Evolutionary conservation across 2,329 filamentous ascomycete species (phyloP).

Genomic region (Alternaria longipes): DNA sequence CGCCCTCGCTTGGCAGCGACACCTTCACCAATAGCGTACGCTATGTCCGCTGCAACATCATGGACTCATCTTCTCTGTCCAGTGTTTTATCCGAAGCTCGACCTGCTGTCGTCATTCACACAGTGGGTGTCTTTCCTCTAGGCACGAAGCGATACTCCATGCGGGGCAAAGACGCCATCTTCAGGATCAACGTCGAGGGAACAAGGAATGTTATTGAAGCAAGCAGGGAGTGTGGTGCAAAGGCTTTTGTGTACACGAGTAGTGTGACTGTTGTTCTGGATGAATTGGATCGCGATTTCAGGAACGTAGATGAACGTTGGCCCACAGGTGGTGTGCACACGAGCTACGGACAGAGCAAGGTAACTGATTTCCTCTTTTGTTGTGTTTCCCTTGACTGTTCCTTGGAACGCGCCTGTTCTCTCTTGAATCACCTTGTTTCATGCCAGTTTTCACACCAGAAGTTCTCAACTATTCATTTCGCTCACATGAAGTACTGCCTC

Average conservation of each 20-base stretch:
- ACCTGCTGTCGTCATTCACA: conserved; percentile 90
- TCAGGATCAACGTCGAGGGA: conserved; percentile 87
- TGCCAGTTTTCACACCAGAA: neutral
- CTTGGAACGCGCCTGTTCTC: neutral
- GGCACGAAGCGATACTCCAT: conserved; percentile 53
- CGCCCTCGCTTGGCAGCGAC: conserved; percentile 42
- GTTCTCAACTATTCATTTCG: neutral
- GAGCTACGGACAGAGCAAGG: conserved; percentile 93
- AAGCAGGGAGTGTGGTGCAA: conserved; percentile 73
- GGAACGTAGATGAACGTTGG: conserved; percentile 86
- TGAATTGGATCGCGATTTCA: conserved; percentile 74
- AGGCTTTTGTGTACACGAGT: conserved; percentile 88
- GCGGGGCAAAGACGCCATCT: conserved; percentile 64
- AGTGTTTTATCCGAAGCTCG: conserved; percentile 67
- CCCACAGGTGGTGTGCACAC: conserved; percentile 75
- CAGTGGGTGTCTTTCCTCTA: conserved; percentile 66
- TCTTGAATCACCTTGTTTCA: neutral
- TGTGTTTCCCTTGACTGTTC: neutral
- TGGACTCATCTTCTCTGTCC: conserved; percentile 44
- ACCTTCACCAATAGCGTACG: conserved; percentile 36
- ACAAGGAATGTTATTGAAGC: conserved; percentile 81
- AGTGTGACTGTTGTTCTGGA: conserved; percentile 88
- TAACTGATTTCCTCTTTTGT: conserved; percentile 43
- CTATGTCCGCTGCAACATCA: conserved; percentile 54
- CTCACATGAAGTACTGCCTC: neutral